These are phyloP conservation scores for Jackrogersella multiformis DNA, from an alignment of 495 filamentous ascomycete genomes.

Conservation along the genomic window DNA sequence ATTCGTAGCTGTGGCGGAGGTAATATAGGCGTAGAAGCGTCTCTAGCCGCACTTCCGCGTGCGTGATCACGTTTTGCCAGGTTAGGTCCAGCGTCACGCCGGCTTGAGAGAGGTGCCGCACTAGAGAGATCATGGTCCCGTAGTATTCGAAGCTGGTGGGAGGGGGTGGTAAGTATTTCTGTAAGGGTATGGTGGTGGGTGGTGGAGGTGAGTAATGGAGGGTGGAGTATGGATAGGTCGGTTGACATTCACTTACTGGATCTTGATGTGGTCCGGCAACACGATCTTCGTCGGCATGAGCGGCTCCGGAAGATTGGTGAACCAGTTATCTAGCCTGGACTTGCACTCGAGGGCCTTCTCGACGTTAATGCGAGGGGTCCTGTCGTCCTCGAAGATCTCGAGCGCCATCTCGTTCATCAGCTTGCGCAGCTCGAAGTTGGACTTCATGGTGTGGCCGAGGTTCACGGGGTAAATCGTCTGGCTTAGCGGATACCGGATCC, in stretches of 20 bases:
- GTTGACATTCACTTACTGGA: slow-evolving; percentile 32
- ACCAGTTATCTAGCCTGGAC: slow-evolving; percentile 43
- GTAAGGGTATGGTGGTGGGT: no score
- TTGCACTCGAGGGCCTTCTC: slow-evolving; percentile 44
- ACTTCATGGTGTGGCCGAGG: slow-evolving; percentile 44
- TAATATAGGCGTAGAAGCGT: slow-evolving; percentile 54
- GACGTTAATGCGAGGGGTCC: slow-evolving; percentile 21
- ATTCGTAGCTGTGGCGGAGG: slow-evolving; percentile 53
- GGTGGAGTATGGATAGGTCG: background rate
- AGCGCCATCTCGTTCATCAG: slow-evolving; percentile 46
- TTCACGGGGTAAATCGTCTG: slow-evolving; percentile 35
- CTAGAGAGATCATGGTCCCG: slow-evolving; percentile 30
- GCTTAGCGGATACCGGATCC: slow-evolving; percentile 48
- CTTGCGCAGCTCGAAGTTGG: slow-evolving; percentile 49
- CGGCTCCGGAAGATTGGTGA: slow-evolving; percentile 44
- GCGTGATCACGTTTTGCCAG: slow-evolving; percentile 35
- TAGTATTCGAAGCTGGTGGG: slow-evolving; percentile 36
- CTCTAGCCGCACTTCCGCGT: slow-evolving; percentile 46
- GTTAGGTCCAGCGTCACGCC: slow-evolving; percentile 2
- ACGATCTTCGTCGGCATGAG: slow-evolving; percentile 48
- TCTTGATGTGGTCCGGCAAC: slow-evolving; percentile 50
- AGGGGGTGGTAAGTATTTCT: background rate
- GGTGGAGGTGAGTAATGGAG: background rate
- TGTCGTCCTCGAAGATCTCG: slow-evolving; percentile 29
- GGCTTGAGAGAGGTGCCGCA: slow-evolving; percentile 22